Evolutionary conservation across 176 grass and related monocot genomes (phyloP), one percentile per base, ranked within the genome.

Genomic region (Avena sativa): DNA sequence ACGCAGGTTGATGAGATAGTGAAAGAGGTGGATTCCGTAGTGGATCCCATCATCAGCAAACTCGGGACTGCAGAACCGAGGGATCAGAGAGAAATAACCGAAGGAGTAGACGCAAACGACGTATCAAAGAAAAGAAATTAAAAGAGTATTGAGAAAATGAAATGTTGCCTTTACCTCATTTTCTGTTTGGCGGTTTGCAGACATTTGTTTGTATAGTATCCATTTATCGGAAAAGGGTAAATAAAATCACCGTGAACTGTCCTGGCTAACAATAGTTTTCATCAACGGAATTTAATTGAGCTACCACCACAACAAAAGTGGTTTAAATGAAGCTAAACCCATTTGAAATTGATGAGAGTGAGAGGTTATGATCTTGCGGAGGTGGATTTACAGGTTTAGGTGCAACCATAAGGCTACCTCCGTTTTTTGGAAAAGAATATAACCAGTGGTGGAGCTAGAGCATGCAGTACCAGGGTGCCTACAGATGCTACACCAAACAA

Each of bases 1-100:
- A 3, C 11, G 36, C 85, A 93, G 91, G 86, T 93, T 36, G 91
- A 93, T 28, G 91, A 88, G 82, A 80, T 93, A 88, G 83, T 67
- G 76, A 81, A 90, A 75, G 79, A 86, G 71, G 74, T 88, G n/a
- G 91, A 93, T 52, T 78, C 88, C 52, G 56, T 90, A 53, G 85
- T 88, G 14, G 79, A 88, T 50, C 91, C 91, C 60, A 86, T 93
- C 69, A 83, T 93, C 16, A 66, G 86, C 50, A 84, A 83, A 66
- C 17, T 64, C 58, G 23, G 1, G n/a, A 73, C 26, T 50, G 9
- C 50, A 14, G 66, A 55, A 15, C 28, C 21, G 19, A 59, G 8
- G 16, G 62, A 51, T 34, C 64, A 67, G 16, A 16, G 2, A 16
- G 64, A 34, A 67, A 34, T 67, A 67, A 34, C 40, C 44, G 47